Conservation (phyloP, 345 rosid genomes). For the Moricandia moricandioides region DNA sequence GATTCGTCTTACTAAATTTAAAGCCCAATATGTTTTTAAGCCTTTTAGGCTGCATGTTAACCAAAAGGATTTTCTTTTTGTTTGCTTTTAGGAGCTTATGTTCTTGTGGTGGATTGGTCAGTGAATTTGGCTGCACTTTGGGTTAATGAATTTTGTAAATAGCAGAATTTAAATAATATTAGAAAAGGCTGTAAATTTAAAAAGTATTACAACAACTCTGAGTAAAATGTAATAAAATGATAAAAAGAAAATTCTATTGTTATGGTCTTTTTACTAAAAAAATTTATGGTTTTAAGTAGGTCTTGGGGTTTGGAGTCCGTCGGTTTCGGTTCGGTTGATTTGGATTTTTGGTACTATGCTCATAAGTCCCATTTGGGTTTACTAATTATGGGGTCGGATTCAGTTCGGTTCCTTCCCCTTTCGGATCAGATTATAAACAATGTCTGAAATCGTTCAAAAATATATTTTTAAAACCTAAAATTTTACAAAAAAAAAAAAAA, state of each 20-base stretch:
- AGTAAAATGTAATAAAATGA: neutral
- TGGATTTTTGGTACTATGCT: no score
- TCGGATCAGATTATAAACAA: no score
- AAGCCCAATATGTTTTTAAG: constrained; percentile 3
- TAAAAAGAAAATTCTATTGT: no score
- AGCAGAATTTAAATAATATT: neutral
- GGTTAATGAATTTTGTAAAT: neutral
- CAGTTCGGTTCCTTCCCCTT: no score
- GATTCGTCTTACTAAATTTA: constrained; percentile 33
- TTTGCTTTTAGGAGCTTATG: neutral
- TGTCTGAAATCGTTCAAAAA: no score
- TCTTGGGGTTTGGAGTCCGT: no score
- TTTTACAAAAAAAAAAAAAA: no score
- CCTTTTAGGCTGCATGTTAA: neutral
- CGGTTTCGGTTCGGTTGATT: no score
- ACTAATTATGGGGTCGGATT: no score
- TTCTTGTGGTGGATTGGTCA: neutral
- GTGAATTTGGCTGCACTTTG: neutral
- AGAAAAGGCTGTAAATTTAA: neutral
- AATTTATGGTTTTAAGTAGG: neutral
- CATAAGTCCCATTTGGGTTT: no score
- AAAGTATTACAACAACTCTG: neutral
- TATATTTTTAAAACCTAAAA: no score
- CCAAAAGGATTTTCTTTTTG: neutral
- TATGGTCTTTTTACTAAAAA: no score